Percentiles rank a stretch among this genome's conserved stretches.
Evolutionary conservation across 1,284 basidiomycete species (phyloP).

Genomic region (Hymenochaete sp.): DNA sequence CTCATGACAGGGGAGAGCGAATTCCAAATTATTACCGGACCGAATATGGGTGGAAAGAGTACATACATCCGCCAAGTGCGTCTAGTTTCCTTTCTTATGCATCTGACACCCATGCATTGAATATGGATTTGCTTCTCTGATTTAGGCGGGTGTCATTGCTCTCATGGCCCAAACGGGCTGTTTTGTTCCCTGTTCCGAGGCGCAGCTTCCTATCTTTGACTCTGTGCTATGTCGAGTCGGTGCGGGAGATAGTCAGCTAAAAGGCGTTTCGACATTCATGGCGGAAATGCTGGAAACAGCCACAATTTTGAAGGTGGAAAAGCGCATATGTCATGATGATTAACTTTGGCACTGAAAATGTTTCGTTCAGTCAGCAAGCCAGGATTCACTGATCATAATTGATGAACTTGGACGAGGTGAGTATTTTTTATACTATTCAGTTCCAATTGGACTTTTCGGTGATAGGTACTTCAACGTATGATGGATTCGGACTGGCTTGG

Average conservation of each 20-base stretch:
- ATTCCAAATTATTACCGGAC: conserved; percentile 87
- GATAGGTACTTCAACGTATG: conserved; percentile 91
- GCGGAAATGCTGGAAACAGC: conserved; percentile 99
- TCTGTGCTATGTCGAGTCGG: conserved; percentile 95
- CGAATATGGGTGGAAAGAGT: conserved; percentile 95
- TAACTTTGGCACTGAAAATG: conserved; percentile 4
- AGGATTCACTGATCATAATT: conserved; percentile 93
- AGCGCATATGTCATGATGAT: neutral
- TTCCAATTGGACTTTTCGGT: neutral
- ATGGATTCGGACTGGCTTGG: conserved; percentile 98
- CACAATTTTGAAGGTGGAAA: conserved; percentile 78
- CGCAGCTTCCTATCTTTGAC: conserved; percentile 88
- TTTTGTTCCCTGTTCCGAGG: conserved; percentile 87
- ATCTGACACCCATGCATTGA: neutral
- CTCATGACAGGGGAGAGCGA: conserved; percentile 56
- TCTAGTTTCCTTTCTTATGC: neutral
- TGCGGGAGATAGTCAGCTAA: conserved; percentile 94
- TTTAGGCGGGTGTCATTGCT: conserved; percentile 82
- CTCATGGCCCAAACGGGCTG: conserved; percentile 94
- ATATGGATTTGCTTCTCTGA: conserved; percentile 9
- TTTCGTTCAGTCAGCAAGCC: conserved; percentile 67
- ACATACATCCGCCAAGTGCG: conserved; percentile 80
- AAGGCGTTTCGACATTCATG: conserved; percentile 99
- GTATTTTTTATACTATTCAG: conserved; percentile 3
- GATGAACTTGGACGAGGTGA: conserved; percentile 92